Evolutionary conservation across 345 rosid species (phyloP), one percentile per base, ranked within the genome.

Genomic region (Tarenaya hassleriana): DNA sequence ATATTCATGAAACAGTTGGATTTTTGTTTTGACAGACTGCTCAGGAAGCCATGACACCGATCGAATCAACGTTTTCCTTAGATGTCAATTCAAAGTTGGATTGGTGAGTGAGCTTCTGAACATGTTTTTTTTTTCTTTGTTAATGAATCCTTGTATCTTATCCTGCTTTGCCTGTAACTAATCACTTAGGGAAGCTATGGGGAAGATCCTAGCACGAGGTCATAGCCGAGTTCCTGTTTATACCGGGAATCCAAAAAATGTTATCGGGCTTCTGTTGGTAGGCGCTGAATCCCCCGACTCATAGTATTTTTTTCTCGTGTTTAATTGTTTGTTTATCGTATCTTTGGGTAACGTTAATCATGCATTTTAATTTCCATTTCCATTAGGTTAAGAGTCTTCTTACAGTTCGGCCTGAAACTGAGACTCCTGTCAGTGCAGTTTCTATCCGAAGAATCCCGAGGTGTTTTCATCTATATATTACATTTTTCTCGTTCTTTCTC

Each of bases 1-100:
- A 47, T 49, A 34, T 34, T 57, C 3, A 51, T 31, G 41, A 14
- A 58, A 44, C 38, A 45, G 19, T 46, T 41, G 32, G 47, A 31
- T 48, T 39, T 57, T 39, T 57, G 16, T 17, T 57, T 56, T 50
- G 53, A 56, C 81, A 92, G 97, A 92, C 98, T 43, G 98, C 98
- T 35, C 90, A 88, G 55, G 98, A 92, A 74, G 98, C 98, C 37
- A 92, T 92, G 98, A 92, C 98, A 24, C 98, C 98, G 33, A 92
- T 92, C 62, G 98, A 88, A 53, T 92, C 98, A 31, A 92, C 95
- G 43, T 92, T 92, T 66, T 92, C 98, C 34, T 72, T 92, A 62
- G 95, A 92, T 71, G 98, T 92, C 52, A 85, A 88, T 73, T 81
- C 98, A 55, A 92, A 92, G 77, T 67, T 92, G 73, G 98, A 92